Conservation (phyloP, 108 stramenopile genomes). For the Bacterosira constricta region DNA sequence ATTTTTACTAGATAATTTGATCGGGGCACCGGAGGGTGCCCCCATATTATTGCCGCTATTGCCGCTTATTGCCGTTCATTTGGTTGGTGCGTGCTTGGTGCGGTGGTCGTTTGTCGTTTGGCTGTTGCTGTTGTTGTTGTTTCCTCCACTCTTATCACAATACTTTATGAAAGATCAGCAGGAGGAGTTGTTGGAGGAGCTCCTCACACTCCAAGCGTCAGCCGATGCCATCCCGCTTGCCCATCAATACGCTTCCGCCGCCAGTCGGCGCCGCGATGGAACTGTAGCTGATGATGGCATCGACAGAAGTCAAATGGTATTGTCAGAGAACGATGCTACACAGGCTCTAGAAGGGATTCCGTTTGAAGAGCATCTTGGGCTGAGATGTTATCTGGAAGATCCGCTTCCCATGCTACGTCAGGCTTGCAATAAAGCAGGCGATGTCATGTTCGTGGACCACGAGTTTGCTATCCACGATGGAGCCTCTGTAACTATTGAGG, state of each 20-base stretch:
- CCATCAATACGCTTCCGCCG: not conserved
- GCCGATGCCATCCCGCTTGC: no score
- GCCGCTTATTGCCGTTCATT: no score
- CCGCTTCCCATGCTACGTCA: not conserved
- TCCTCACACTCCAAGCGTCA: no score
- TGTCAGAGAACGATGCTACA: not conserved
- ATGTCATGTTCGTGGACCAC: not conserved
- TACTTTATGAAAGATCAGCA: no score
- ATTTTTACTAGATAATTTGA: no score
- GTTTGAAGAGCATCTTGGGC: slow-evolving; percentile 3
- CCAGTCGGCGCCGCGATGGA: not conserved
- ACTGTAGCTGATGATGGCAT: not conserved
- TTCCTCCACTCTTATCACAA: no score
- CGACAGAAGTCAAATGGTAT: not conserved
- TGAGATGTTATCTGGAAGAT: slow-evolving; percentile 9
- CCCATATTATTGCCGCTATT: no score
- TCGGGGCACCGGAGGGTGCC: no score
- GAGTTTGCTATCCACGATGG: slow-evolving; percentile 10
- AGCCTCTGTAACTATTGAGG: not conserved
- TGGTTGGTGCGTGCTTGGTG: no score
- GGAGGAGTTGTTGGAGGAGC: no score
- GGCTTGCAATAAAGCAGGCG: not conserved
- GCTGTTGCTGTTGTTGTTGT: no score
- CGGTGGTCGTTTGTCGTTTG: no score
- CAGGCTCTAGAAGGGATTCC: not conserved